A percentile compares a stretch with the other conserved stretches of the same genome.
These are phyloP conservation scores for Neopestalotiopsis rosae DNA, from an alignment of 2,329 filamentous ascomycete genomes.

Conservation along the genomic window DNA sequence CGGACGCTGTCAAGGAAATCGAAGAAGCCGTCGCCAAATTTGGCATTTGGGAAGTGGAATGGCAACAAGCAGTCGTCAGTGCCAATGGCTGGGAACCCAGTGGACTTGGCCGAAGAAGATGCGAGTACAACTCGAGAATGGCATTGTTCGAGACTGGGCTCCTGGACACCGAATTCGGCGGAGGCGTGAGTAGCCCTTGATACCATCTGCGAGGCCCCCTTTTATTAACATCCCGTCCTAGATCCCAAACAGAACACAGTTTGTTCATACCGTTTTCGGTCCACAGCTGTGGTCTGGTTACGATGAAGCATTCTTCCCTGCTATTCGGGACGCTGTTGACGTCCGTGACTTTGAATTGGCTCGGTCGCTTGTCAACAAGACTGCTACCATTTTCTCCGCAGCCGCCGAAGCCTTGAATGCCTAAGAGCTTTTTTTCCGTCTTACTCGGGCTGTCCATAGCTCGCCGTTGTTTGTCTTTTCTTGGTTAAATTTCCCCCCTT, in stretches of 20 bases:
- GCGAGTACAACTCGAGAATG: slow-evolving; percentile 80
- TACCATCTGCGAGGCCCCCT: neutral
- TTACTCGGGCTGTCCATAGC: neutral
- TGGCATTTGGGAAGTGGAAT: slow-evolving; percentile 76
- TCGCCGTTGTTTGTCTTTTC: neutral
- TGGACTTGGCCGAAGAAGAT: slow-evolving; percentile 68
- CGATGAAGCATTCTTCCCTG: slow-evolving; percentile 75
- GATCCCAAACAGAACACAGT: slow-evolving; percentile 88
- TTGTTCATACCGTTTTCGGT: slow-evolving; percentile 90
- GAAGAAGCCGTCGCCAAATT: slow-evolving; percentile 67
- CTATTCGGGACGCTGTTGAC: slow-evolving; percentile 81
- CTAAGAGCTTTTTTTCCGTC: neutral
- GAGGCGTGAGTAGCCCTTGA: slow-evolving; percentile 68
- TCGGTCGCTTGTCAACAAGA: slow-evolving; percentile 72
- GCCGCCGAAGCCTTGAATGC: slow-evolving; percentile 51
- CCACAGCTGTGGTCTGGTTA: slow-evolving; percentile 78
- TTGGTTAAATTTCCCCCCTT: neutral
- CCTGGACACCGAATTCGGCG: slow-evolving; percentile 73
- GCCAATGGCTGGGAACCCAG: slow-evolving; percentile 79
- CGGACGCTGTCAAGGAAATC: slow-evolving; percentile 67
- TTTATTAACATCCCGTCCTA: slow-evolving; percentile 40
- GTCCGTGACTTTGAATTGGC: slow-evolving; percentile 73
- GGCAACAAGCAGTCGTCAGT: slow-evolving; percentile 75
- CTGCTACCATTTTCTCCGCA: slow-evolving; percentile 68
- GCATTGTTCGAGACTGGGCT: slow-evolving; percentile 82